These are phyloP conservation scores for Tillandsia fasciculata DNA, from an alignment of 176 grass and related monocot genomes.

Conservation along the genomic window DNA sequence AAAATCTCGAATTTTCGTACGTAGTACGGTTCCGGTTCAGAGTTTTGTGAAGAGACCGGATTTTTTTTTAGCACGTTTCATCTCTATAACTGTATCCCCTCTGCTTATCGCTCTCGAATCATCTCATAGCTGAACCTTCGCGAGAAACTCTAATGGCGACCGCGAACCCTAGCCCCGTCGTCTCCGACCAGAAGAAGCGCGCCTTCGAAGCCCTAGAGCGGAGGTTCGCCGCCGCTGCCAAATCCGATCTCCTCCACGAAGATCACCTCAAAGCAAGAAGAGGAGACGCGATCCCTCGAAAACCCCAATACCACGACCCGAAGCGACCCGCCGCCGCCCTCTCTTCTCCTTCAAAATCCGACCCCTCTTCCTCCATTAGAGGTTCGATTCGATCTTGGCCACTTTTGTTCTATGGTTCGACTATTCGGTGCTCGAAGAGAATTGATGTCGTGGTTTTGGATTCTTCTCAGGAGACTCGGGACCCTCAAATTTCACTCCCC, in stretches of 20 bases:
- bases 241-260: slow-evolving; percentile 42
- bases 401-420: not conserved
- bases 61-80: no score
- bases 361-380: not conserved
- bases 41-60: no score
- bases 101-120: no score
- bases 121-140: no score
- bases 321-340: slow-evolving; percentile 11
- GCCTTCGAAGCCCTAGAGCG: slow-evolving; percentile 45
- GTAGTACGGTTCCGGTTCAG: no score
- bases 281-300: slow-evolving; percentile 13
- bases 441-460: not conserved
- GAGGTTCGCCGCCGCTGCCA: slow-evolving; percentile 29
- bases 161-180: slow-evolving; percentile 9
- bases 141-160: not conserved
- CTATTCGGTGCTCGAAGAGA: not conserved
- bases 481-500: not conserved
- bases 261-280: slow-evolving; percentile 18
- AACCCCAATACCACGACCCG: slow-evolving; percentile 15
- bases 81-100: no score
- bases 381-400: not conserved
- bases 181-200: slow-evolving; percentile 46
- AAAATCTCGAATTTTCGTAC: no score
- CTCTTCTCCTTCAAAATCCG: slow-evolving; percentile 3
- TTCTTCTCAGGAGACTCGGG: not conserved